Evolutionary conservation across 2,329 filamentous ascomycete species (phyloP).

Genomic region (Cladosporium sp.): DNA sequence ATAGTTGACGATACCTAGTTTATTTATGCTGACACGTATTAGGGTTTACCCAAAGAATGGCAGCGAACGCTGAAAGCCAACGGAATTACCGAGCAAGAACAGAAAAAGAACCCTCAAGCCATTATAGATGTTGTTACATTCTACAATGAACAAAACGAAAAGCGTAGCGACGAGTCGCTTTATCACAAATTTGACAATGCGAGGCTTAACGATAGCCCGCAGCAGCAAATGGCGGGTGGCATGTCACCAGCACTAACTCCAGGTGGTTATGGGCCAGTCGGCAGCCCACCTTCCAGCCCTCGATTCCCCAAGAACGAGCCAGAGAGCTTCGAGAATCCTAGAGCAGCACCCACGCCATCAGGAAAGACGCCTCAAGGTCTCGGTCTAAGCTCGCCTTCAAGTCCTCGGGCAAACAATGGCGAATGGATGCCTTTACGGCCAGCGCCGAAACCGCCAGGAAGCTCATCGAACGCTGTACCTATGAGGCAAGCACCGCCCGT

Average conservation of each 20-base stretch:
- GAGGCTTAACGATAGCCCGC: slow-evolving; percentile 51
- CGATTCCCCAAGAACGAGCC: slow-evolving; percentile 85
- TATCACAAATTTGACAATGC: slow-evolving; percentile 96
- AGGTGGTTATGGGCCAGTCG: slow-evolving; percentile 55
- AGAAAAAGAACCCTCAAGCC: slow-evolving; percentile 91
- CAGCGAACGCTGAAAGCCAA: slow-evolving; percentile 92
- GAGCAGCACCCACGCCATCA: slow-evolving; percentile 64
- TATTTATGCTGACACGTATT: slow-evolving; percentile 11
- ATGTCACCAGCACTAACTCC: slow-evolving; percentile 28
- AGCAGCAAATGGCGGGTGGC: slow-evolving; percentile 18
- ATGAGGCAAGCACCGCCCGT: slow-evolving; percentile 35
- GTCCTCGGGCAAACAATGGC: slow-evolving; percentile 39
- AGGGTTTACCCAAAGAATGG: slow-evolving; percentile 95
- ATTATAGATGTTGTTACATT: slow-evolving; percentile 95
- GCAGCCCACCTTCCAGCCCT: slow-evolving; percentile 77
- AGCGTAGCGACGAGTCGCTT: slow-evolving; percentile 75
- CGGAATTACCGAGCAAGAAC: slow-evolving; percentile 92
- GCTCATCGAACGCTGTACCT: slow-evolving; percentile 44
- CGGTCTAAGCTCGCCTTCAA: slow-evolving; percentile 43
- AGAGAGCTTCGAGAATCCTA: slow-evolving; percentile 95
- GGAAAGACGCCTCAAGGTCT: slow-evolving; percentile 20
- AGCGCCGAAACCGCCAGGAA: slow-evolving; percentile 78
- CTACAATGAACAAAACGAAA: slow-evolving; percentile 90
- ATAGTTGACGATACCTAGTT: not conserved
- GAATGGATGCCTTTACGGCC: slow-evolving; percentile 63